Conservation (phyloP, 352 stramenopile genomes). For the Blastocystis sp. region DNA sequence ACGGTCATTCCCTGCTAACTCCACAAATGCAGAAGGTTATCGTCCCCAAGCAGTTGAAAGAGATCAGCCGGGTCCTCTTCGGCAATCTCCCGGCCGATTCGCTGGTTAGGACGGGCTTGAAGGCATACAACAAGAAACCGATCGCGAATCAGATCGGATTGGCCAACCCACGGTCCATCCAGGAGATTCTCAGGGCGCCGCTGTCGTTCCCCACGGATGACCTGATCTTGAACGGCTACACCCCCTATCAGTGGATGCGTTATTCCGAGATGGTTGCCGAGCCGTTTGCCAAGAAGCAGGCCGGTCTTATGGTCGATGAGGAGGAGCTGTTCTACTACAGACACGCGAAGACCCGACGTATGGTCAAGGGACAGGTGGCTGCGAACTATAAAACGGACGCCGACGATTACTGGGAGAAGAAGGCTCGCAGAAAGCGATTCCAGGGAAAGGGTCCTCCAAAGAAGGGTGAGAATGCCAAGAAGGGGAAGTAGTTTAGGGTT, state of each 20-base stretch:
- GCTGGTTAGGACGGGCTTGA: conserved; percentile 41
- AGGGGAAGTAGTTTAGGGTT: conserved; percentile 17
- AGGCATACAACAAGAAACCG: conserved; percentile 54
- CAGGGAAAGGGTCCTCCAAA: conserved; percentile 70
- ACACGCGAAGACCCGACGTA: conserved; percentile 4
- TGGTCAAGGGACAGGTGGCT: conserved; percentile 34
- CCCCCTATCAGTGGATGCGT: conserved; percentile 63
- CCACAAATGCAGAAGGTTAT: conserved; percentile 64
- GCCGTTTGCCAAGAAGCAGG: conserved; percentile 59
- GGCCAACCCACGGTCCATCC: conserved; percentile 35
- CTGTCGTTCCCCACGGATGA: conserved; percentile 53
- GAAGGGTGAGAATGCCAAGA: conserved; percentile 64
- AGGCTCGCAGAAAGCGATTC: conserved; percentile 61
- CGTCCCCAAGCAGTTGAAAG: conserved; percentile 27
- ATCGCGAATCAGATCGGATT: conserved; percentile 21
- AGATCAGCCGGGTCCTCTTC: conserved; percentile 51
- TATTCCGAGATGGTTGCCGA: conserved; percentile 56
- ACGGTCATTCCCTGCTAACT: background rate
- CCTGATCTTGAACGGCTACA: conserved; percentile 64
- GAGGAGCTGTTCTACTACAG: conserved; percentile 65
- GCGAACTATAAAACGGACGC: background rate
- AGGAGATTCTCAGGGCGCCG: conserved; percentile 42
- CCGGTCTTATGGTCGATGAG: conserved; percentile 40
- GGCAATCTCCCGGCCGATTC: conserved; percentile 63
- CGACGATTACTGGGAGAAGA: conserved; percentile 67